Evolutionary conservation across 2,329 filamentous ascomycete genomes (phyloP).

Genomic region (Pseudocercospora cruenta): DNA sequence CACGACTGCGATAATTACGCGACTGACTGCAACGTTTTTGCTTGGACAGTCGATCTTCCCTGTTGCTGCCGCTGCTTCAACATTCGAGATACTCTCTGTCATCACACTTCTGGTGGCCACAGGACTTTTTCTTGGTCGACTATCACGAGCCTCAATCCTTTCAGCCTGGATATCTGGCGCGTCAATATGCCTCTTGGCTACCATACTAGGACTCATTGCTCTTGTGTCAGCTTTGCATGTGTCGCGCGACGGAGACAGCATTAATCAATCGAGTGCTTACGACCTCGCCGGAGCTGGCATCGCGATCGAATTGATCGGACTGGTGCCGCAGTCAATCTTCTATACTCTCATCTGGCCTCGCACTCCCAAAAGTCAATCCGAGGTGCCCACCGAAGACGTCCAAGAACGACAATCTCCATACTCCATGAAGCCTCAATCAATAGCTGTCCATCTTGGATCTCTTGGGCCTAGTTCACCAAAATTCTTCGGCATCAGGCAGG

Average conservation of each 20-base stretch:
- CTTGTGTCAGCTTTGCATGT: conserved; percentile 13
- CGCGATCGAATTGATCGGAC: conserved; percentile 32
- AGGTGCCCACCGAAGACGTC: neutral
- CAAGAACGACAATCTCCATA: conserved; percentile 10
- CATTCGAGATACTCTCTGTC: conserved; percentile 30
- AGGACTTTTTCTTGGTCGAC: conserved; percentile 23
- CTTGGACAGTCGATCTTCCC: conserved; percentile 14
- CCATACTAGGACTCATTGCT: conserved; percentile 22
- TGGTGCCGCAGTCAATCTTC: conserved; percentile 32
- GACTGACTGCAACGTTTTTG: conserved; percentile 25
- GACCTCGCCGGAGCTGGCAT: conserved; percentile 32
- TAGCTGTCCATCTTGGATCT: conserved; percentile 30
- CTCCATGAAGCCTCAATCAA: conserved; percentile 23
- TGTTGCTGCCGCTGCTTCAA: conserved; percentile 26
- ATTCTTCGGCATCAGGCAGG: conserved; percentile 16
- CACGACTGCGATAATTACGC: conserved; percentile 26
- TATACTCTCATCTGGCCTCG: conserved; percentile 32
- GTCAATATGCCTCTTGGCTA: conserved; percentile 17
- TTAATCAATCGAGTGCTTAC: conserved; percentile 6
- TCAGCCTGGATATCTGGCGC: conserved; percentile 21
- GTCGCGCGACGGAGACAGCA: neutral
- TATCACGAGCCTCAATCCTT: conserved; percentile 18
- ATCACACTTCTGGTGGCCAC: conserved; percentile 22
- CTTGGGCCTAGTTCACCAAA: conserved; percentile 30
- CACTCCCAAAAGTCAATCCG: neutral